phyloP scores from a whole-genome alignment of 2,329 filamentous ascomycete species.

The Exophiala sp. region DNA sequence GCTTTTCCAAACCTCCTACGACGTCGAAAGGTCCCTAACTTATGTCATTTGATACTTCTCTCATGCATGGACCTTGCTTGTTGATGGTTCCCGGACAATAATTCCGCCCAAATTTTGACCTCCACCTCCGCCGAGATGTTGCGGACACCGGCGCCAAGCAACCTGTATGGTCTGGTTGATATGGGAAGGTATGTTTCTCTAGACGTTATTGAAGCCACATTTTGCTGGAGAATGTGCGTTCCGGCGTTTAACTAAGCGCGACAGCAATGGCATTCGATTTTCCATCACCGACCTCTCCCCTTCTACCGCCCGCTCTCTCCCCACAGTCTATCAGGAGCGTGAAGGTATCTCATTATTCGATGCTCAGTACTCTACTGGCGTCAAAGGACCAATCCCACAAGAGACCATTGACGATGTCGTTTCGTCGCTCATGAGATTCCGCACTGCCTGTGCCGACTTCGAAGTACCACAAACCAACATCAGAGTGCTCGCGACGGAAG shows the following conservation, averaged over 20 bases:
- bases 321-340: constrained; percentile 73
- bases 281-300: constrained; percentile 79
- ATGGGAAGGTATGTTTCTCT: constrained; percentile 38
- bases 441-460: constrained; percentile 65
- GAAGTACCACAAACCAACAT: constrained; percentile 63
- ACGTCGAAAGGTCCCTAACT: no score
- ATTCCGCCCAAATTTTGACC: no score
- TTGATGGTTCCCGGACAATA: no score
- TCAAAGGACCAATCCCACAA: constrained; percentile 52
- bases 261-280: constrained; percentile 84
- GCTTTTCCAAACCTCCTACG: no score
- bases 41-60: no score
- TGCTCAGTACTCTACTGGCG: constrained; percentile 52
- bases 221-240: not conserved
- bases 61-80: no score
- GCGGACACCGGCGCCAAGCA: constrained; percentile 17
- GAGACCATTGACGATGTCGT: constrained; percentile 65
- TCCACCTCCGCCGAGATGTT: not conserved
- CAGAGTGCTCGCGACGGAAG: constrained; percentile 80
- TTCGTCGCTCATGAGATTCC: constrained; percentile 66
- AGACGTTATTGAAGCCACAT: no score
- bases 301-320: constrained; percentile 66
- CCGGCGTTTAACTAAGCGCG: not conserved
- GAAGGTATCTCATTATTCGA: constrained; percentile 84
- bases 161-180: constrained; percentile 39